phyloP scores from a whole-genome alignment of 768 basidiomycete genomes.

The Pholiota microspora region DNA sequence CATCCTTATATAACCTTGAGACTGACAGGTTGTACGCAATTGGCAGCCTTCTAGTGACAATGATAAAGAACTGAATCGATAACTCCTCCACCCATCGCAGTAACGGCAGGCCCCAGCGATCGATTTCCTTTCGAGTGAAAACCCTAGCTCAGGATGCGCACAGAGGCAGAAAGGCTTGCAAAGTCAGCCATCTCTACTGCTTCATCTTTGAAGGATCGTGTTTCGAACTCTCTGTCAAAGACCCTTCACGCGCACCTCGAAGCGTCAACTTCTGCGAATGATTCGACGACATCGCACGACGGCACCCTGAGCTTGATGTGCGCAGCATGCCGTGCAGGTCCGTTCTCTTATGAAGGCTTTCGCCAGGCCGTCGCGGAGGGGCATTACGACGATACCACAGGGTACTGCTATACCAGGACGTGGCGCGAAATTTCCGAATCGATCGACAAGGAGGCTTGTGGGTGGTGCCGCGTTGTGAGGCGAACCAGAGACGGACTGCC shows the following conservation, averaged over 20 bases:
- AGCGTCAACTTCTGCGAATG: not conserved
- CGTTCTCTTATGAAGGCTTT: slow-evolving; percentile 4
- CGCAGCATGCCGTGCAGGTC: not conserved
- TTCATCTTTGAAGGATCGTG: not conserved
- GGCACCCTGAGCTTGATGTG: not conserved
- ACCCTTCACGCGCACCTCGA: not conserved
- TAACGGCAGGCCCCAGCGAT: too few species aligned
- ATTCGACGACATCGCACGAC: not conserved
- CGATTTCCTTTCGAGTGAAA: too few species aligned
- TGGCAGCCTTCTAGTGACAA: too few species aligned
- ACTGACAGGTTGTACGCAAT: too few species aligned
- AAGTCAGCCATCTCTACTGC: not conserved
- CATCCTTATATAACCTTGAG: too few species aligned
- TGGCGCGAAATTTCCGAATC: not conserved
- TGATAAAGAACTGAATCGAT: too few species aligned
- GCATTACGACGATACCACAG: not conserved
- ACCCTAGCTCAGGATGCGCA: too few species aligned
- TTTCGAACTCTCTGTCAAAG: not conserved
- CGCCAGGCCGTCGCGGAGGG: not conserved
- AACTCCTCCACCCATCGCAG: too few species aligned
- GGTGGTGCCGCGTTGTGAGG: not conserved
- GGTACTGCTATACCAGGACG: not conserved
- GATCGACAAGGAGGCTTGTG: not conserved
- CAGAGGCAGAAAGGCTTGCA: too few species aligned
- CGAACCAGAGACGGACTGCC: slow-evolving; percentile 4